A percentile compares a stretch with the other conserved stretches of the same genome.
Evolutionary conservation across 331 rosid genomes (phyloP).

Genomic region (Quercus phellos): DNA sequence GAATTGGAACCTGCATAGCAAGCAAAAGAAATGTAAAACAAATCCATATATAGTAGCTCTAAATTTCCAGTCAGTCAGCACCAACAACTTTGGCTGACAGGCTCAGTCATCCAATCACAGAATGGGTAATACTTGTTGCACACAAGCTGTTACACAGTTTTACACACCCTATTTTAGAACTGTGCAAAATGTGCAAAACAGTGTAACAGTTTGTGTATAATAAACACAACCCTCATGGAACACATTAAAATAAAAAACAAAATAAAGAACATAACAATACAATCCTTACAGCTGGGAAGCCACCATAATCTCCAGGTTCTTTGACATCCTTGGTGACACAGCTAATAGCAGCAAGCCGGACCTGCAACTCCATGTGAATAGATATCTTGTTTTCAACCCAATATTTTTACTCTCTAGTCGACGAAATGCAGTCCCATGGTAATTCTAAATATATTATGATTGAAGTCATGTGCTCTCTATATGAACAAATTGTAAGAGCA

Average conservation of each 20-base stretch:
- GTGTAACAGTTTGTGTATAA: too few relatives aligned
- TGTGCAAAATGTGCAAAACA: too few relatives aligned
- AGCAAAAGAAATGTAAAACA: constrained; percentile 1
- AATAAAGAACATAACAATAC: neutral
- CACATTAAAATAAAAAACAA: neutral
- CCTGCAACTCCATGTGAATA: constrained; percentile 41
- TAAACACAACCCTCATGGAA: too few relatives aligned
- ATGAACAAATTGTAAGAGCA: neutral
- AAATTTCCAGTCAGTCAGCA: constrained; percentile 5
- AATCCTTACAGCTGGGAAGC: constrained; percentile 89
- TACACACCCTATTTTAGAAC: too few relatives aligned
- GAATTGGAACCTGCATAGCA: constrained; percentile 55
- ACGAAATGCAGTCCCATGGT: constrained; percentile 3
- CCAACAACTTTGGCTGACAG: neutral
- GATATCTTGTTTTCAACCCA: constrained; percentile 18
- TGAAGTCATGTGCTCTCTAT: neutral
- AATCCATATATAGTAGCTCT: neutral
- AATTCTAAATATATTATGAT: neutral
- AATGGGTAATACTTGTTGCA: too few relatives aligned
- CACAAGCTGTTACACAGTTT: too few relatives aligned
- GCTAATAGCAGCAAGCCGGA: constrained; percentile 75
- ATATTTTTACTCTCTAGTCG: constrained; percentile 2
- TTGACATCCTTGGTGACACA: constrained; percentile 77
- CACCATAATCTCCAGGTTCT: constrained; percentile 87
- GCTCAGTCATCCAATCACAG: too few relatives aligned